Base-by-base conservation (phyloP, 345 rosid genomes). In the Toxicodendron radicans region DNA sequence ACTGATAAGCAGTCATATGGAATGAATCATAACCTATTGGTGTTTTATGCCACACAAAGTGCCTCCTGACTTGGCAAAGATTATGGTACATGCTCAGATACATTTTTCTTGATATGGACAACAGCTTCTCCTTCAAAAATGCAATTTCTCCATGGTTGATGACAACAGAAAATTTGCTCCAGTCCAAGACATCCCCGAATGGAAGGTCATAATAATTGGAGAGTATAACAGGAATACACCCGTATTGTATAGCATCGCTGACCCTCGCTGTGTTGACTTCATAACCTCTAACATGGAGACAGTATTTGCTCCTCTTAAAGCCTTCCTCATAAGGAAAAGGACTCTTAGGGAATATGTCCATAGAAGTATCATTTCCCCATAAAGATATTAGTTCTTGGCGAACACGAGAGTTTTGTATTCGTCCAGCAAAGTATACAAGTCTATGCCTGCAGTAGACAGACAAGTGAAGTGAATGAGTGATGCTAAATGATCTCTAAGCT, bases 1-100 rank as follows among this genome's bases (percentile, higher is more conserved):
- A 75, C 68, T 84, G 89, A 78, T 80, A 84, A 41, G 83, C 84
- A 74, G 82, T 86, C 89, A 86, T 86, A 69, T 83, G 66, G 53
- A 86, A 80, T 49, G 87, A 72, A 73, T 86, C 84, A 17, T 76
- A 83, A 70, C 71, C 87, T 27, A 59, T 64, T 0, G 84, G 86
- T 16, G 58, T 78, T 20, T 61, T 16, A 56, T 84, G 85, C 89
- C 89, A 86, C 35, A 59, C 70, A 60, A 86, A 86, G 66, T 84
- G 87, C 64, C 71, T 74, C 60, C 82, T 70, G 12, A 82, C 73
- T 10, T 69, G 80, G 68, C 72, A 66, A 4, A 86, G 78, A 64
- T 84, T 76, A 33, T 48, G 77, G 73, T 78, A 80, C 87, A 84
- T 79, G 24, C 32, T 71, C 48, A 58, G 53, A 66, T 83, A 76